Conservation (phyloP, 345 rosid genomes). For the Eucalyptus curtisii region DNA sequence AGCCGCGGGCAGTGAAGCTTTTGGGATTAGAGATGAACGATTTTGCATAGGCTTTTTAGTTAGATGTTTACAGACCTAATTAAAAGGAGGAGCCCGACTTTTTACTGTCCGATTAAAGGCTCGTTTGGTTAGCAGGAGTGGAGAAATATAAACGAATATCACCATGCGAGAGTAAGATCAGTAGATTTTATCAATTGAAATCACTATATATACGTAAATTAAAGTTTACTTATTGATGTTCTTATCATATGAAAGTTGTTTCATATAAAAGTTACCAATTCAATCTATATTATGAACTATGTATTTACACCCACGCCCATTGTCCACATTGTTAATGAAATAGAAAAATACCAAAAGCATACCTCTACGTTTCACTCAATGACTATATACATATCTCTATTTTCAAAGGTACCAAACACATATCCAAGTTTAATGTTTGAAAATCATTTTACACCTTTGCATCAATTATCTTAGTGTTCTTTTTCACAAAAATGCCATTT, state of each 20-base stretch:
- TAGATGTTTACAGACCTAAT: not conserved
- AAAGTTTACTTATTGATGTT: not conserved
- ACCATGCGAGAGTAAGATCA: accelerated
- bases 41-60: not conserved
- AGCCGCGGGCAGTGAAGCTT: accelerated
- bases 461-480: not conserved
- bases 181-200: not conserved
- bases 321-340: not conserved
- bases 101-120: accelerated
- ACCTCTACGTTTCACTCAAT: not conserved
- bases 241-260: not conserved
- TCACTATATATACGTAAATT: not conserved
- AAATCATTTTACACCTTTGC: not conserved
- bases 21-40: not conserved
- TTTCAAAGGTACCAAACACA: not conserved
- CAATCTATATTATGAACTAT: not conserved
- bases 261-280: not conserved
- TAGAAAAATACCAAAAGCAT: not conserved
- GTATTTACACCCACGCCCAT: not conserved
- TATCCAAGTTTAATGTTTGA: not conserved
- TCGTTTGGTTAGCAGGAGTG: not conserved
- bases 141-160: accelerated
- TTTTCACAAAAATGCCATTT: not conserved
- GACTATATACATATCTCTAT: not conserved
- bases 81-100: not conserved